A percentile compares a stretch with the other conserved stretches of the same genome.
phyloP scores from a whole-genome alignment of 176 grass and related monocot genomes.

The Elymus sibiricus region DNA sequence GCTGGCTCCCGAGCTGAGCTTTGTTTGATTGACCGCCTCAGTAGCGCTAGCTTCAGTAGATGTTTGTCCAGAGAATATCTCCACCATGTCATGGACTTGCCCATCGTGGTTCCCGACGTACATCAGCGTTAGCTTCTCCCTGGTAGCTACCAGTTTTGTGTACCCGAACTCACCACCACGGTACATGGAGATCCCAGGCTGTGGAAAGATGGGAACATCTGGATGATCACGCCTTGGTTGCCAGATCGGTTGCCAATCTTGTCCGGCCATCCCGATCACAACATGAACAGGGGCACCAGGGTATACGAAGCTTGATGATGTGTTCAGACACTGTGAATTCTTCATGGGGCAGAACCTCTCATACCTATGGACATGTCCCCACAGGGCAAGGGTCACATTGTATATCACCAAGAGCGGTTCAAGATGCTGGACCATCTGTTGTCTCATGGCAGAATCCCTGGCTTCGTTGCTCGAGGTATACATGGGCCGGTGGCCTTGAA shows the following conservation, averaged over 20 bases:
- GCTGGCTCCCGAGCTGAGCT: conserved; percentile 14
- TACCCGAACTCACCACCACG: conserved; percentile 83
- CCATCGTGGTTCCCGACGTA: conserved; percentile 97
- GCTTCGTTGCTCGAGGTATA: conserved; percentile 80
- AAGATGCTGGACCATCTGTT: conserved; percentile 70
- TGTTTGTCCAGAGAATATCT: conserved; percentile 63
- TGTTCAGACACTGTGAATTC: conserved; percentile 64
- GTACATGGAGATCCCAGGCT: conserved; percentile 77
- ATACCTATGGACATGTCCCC: conserved; percentile 96
- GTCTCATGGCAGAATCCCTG: conserved; percentile 50
- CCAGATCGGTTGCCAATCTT: conserved; percentile 80
- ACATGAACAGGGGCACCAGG: conserved; percentile 73
- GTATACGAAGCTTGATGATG: conserved; percentile 62
- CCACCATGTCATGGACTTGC: conserved; percentile 78
- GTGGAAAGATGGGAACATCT: conserved; percentile 70
- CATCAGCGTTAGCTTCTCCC: conserved; percentile 63
- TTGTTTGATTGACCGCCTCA: background rate
- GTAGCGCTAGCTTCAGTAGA: background rate
- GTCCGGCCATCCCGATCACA: conserved; percentile 95
- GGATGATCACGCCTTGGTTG: conserved; percentile 69
- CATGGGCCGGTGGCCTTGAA: conserved; percentile 97
- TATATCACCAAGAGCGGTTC: conserved; percentile 73
- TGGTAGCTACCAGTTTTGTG: conserved; percentile 69
- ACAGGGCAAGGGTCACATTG: conserved; percentile 91
- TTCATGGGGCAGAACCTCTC: conserved; percentile 91